phyloP scores from a whole-genome alignment of 805 yeast species.

The Metschnikowia henanensis region DNA sequence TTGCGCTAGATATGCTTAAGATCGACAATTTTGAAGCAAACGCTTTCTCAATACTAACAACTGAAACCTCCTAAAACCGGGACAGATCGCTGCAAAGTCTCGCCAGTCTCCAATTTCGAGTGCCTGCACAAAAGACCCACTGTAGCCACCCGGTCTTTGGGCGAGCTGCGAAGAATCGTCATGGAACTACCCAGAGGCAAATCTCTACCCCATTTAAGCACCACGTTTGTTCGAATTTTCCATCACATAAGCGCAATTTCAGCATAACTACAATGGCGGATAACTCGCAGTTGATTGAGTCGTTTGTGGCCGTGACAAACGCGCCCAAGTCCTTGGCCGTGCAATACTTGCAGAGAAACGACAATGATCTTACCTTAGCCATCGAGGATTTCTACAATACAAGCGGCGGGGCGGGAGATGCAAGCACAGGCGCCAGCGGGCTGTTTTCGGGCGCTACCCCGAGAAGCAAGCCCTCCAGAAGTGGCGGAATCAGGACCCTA shows the following conservation, averaged over 20 bases:
- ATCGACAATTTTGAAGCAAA: too few species aligned
- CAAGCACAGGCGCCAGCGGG: not conserved
- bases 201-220: too few species aligned
- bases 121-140: too few species aligned
- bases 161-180: too few species aligned
- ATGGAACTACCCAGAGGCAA: too few species aligned
- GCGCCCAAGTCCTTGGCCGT: constrained; percentile 37
- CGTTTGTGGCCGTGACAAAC: constrained; percentile 38
- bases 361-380: constrained; percentile 37
- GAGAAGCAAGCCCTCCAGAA: not conserved
- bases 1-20: too few species aligned
- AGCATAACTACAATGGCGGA: constrained; percentile 19
- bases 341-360: constrained; percentile 39
- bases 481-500: constrained; percentile 36
- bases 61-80: too few species aligned
- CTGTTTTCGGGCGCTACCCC: constrained; percentile 2
- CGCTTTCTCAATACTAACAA: too few species aligned
- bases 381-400: constrained; percentile 42
- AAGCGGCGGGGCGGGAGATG: constrained; percentile 11
- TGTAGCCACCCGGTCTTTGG: too few species aligned
- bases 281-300: constrained; percentile 23
- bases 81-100: too few species aligned
- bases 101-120: too few species aligned
- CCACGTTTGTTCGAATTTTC: too few species aligned
- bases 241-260: constrained; percentile 46